Conservation (phyloP, 306 rosid genomes). For the Sophora flavescens region DNA sequence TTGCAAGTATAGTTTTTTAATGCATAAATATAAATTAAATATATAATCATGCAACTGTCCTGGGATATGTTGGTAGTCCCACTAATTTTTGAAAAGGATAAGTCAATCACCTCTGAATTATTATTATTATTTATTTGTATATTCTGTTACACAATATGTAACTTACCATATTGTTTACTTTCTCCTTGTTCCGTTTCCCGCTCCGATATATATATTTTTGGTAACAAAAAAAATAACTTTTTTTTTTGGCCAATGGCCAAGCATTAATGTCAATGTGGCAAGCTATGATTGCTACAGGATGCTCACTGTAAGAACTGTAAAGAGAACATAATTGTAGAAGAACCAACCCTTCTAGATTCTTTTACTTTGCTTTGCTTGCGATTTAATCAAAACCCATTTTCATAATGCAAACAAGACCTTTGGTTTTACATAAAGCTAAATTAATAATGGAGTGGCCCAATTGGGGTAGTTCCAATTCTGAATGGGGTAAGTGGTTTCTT, state of each 20-base stretch:
- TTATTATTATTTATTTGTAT: not conserved
- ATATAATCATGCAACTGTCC: constrained; percentile 1
- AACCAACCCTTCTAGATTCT: constrained; percentile 11
- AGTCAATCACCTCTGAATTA: constrained; percentile 37
- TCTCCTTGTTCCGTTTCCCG: not conserved
- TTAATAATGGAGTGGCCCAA: constrained; percentile 38
- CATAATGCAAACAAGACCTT: constrained; percentile 30
- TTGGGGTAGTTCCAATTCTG: not conserved
- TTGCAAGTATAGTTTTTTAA: constrained; percentile 12
- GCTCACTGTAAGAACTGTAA: constrained; percentile 16
- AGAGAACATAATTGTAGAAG: constrained; percentile 36
- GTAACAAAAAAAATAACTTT: not conserved
- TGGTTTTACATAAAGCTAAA: constrained; percentile 22
- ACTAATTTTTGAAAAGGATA: constrained; percentile 41
- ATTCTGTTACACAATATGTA: not conserved
- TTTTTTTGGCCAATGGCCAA: not conserved
- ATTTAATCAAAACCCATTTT: constrained; percentile 49
- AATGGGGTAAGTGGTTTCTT: not conserved
- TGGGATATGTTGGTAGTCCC: constrained; percentile 41
- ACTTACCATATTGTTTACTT: not conserved
- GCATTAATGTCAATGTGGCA: constrained; percentile 39
- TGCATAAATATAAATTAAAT: constrained; percentile 3
- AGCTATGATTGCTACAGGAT: constrained; percentile 23
- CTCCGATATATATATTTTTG: not conserved
- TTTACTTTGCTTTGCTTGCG: constrained; percentile 47